Conservation (phyloP, 2,329 filamentous ascomycete genomes). For the Scolecobasidium constrictum region DNA sequence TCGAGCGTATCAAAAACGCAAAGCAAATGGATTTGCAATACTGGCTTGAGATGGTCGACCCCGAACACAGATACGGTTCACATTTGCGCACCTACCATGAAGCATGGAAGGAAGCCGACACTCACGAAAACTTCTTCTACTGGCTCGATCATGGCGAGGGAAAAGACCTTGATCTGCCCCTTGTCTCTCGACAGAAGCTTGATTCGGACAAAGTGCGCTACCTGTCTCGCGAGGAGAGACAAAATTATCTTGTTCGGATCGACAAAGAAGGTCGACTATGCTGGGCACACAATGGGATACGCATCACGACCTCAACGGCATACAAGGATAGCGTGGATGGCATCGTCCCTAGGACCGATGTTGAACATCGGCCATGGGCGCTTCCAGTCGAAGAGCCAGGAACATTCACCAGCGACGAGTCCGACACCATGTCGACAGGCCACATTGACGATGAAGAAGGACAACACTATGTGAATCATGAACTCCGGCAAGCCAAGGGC, state of each 20-base stretch:
- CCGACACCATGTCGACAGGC: slow-evolving; percentile 7
- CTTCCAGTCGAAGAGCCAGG: slow-evolving; percentile 2
- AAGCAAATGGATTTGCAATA: slow-evolving; percentile 80
- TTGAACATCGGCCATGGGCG: slow-evolving; percentile 29
- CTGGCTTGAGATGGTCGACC: slow-evolving; percentile 75
- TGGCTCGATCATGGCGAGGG: slow-evolving; percentile 83
- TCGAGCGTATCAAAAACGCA: slow-evolving; percentile 51
- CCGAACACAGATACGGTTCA: slow-evolving; percentile 78
- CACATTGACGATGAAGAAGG: slow-evolving; percentile 40
- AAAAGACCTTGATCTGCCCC: slow-evolving; percentile 54
- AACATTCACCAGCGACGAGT: not conserved
- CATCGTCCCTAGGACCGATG: slow-evolving; percentile 32
- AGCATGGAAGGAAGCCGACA: slow-evolving; percentile 68
- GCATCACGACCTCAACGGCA: slow-evolving; percentile 63
- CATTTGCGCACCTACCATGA: slow-evolving; percentile 74
- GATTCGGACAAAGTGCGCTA: slow-evolving; percentile 76
- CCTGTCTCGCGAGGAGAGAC: slow-evolving; percentile 68
- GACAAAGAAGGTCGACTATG: slow-evolving; percentile 65
- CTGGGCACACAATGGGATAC: slow-evolving; percentile 73
- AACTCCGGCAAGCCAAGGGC: slow-evolving; percentile 50
- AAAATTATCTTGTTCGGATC: slow-evolving; percentile 69
- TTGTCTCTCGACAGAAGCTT: slow-evolving; percentile 62
- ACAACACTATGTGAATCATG: slow-evolving; percentile 54
- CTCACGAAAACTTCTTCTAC: slow-evolving; percentile 84
- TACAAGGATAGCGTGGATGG: slow-evolving; percentile 72